Base-by-base conservation (phyloP, 768 basidiomycete species). In the Daedaleopsis sinensis region DNA sequence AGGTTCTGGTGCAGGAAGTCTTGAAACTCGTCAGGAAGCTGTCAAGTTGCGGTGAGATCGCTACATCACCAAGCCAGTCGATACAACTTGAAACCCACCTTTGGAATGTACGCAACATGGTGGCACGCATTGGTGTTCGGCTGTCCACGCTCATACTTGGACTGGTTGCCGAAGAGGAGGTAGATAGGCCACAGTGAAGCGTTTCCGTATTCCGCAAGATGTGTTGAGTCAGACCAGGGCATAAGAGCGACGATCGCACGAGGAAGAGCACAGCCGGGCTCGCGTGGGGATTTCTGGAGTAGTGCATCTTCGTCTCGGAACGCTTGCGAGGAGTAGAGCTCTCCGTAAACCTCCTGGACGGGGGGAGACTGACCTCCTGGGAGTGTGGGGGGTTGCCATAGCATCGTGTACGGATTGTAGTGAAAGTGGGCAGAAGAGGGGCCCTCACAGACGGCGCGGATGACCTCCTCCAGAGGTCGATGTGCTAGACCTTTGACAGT, bases 111-210 rank as follows among this genome's bases (percentile, higher is more conserved):
- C 0, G 44, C 43, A 2, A 80, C 12, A 55, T 79, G 79, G 58
- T 81, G 76, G 19, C 68, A 65, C 1, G 77, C 72, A 21, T 68
- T 63, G 0, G 69, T 69, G 11, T 61, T 68, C 3, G 76, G 77
- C n/a, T 67, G 63, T 3, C 63, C 61, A 1, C 71, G 67, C 4
- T 69, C 56, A 54, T 80, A 80, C 65, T 82, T 83, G 0, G 77
- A 78, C 5, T 73, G 65, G 54, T 78, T 78, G 0, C 77, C 78
- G 24, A 79, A 70, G 39, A 58, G 76, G 0, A 74, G 35, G 56
- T 81, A 82, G 0, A 79, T 38, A 5, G 79, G 80, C 81, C 78
- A 82, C 1, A 68, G 58, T 1, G 59, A 23, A 2, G 70, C 67
- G 5, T 42, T 56, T 1, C 73, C 71, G 49, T 73, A 74, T 6